These are phyloP conservation scores for Alisma plantagoaquatica DNA, from an alignment of 106 monocot genomes.

Conservation along the genomic window DNA sequence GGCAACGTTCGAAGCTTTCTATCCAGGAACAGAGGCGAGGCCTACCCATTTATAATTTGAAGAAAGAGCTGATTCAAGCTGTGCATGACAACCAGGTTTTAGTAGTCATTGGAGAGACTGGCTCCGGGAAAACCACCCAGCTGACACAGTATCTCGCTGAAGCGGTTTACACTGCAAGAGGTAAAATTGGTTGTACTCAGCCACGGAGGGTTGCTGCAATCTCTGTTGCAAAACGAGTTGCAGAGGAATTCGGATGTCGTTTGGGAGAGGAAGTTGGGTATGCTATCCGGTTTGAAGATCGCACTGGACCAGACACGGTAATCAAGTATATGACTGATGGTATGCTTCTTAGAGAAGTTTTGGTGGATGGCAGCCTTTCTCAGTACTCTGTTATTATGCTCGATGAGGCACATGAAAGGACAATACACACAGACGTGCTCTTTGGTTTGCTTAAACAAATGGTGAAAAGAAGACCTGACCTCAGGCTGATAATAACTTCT, in stretches of 20 bases:
- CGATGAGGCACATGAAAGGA: slow-evolving; percentile 93
- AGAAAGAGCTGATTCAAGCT: slow-evolving; percentile 85
- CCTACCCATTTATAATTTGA: slow-evolving; percentile 80
- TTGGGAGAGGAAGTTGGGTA: slow-evolving; percentile 90
- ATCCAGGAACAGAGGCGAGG: slow-evolving; percentile 86
- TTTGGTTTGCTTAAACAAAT: slow-evolving; percentile 81
- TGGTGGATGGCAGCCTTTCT: slow-evolving; percentile 78
- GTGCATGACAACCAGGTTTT: slow-evolving; percentile 83
- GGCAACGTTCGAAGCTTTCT: slow-evolving; percentile 79
- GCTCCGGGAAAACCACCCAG: slow-evolving; percentile 88
- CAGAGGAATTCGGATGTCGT: slow-evolving; percentile 85
- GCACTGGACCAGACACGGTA: slow-evolving; percentile 82
- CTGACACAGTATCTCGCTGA: slow-evolving; percentile 88
- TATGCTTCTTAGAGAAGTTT: slow-evolving; percentile 78
- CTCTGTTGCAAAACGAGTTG: slow-evolving; percentile 90
- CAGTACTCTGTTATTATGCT: slow-evolving; percentile 92
- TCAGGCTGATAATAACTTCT: slow-evolving; percentile 80
- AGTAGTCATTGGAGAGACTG: slow-evolving; percentile 89
- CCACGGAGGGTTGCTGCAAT: slow-evolving; percentile 87
- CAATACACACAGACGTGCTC: slow-evolving; percentile 87
- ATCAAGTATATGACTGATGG: slow-evolving; percentile 96
- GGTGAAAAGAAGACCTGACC: slow-evolving; percentile 55
- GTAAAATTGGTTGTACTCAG: slow-evolving; percentile 87
- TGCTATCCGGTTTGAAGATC: slow-evolving; percentile 88
- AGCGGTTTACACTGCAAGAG: slow-evolving; percentile 72